Base-by-base conservation (phyloP, 768 basidiomycete species). In the Suillus brevipes region DNA sequence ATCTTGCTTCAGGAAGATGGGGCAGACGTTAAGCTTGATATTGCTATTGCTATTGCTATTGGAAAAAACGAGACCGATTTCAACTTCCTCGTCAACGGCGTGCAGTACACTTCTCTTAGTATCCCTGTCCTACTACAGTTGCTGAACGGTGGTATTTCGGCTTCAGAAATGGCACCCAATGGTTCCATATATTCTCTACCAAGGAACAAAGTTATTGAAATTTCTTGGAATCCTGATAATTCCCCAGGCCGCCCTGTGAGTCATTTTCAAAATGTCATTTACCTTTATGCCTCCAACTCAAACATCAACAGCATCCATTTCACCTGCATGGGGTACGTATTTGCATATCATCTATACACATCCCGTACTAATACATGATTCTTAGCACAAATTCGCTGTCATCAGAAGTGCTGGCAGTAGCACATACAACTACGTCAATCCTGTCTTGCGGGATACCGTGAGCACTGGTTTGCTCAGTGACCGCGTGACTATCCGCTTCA, bases 91-190 rank as follows among this genome's bases (percentile, higher is more conserved):
- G 72, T 80, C 18, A 82, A 83, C 49, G 77, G 76, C 28, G 67
- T 71, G 6, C 65, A 71, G 2, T 83, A 80, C 58, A 34, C 57
- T 28, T 74, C 79, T 12, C 82, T 81, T 1, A 72, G 74, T 7
- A 71, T 73, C 4, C 84, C 84, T 3, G 81, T 84, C 2, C 71
- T 85, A 6, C 68, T 85, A 59, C 84, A 85, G 60, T 73, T 81
- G 45, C 53, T 84, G 40, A 82, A 78, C 55, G 83, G 83, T 6
- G 69, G 75, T 1, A 52, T 59, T 6, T 69, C 73, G 5, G 74
- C 83, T 1, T 70, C 74, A 13, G 71, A 74, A 18, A 70, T 85
- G 36, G 77, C 81, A 5, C 75, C 79, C 4, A 53, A 74, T 10
- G 82, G 81, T 6, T 77, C 78, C n/a, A 79, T 85, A 10, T 84